Conservation (phyloP, 2,329 filamentous ascomycete species). For the Ascochyta koolunga region DNA sequence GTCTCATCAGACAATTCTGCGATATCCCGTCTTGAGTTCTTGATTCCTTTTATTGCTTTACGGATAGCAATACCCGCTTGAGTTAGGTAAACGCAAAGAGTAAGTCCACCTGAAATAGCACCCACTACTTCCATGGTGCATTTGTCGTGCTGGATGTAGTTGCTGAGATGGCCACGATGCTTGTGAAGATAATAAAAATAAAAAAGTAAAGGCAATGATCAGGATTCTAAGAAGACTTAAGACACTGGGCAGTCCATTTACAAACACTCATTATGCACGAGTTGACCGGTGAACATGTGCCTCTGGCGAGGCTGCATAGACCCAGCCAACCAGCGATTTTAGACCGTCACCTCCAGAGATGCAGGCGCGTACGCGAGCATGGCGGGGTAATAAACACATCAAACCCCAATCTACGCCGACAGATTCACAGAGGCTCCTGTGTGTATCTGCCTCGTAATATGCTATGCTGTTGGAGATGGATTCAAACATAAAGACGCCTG, state of each 20-base stretch:
- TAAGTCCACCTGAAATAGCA: not conserved
- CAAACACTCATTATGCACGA: not conserved
- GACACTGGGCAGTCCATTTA: no score
- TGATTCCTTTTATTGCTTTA: not conserved
- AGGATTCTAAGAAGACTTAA: no score
- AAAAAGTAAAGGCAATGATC: not conserved
- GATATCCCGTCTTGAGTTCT: not conserved
- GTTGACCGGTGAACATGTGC: slow-evolving; percentile 3
- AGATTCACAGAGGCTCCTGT: not conserved
- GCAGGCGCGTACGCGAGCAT: not conserved
- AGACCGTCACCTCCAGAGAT: not conserved
- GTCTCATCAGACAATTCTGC: not conserved
- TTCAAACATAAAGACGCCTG: not conserved
- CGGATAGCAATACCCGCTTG: not conserved
- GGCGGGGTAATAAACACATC: not conserved
- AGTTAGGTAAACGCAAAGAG: not conserved
- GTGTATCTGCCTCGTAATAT: not conserved
- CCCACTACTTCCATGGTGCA: not conserved
- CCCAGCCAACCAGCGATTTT: slow-evolving; percentile 1
- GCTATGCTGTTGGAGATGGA: not conserved
- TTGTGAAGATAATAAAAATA: no score
- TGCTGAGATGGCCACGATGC: no score
- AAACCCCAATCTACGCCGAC: not conserved
- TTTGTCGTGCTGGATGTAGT: no score
- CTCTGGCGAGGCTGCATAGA: not conserved